Base-by-base conservation (phyloP, 2,329 filamentous ascomycete species). In the Sclerotinia spermophila region DNA sequence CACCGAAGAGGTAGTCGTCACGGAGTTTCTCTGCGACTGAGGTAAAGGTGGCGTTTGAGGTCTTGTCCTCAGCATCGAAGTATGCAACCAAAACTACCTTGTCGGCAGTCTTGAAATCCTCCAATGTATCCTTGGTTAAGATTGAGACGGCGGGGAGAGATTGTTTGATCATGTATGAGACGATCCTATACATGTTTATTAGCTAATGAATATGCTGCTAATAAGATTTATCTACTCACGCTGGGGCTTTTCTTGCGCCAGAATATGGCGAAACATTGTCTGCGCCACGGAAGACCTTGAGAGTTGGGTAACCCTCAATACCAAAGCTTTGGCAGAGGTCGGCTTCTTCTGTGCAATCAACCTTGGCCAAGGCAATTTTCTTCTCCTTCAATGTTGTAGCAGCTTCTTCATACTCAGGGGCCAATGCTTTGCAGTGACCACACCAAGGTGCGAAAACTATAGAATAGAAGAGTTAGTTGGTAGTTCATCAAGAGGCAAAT, bases 371-470 rank as follows among this genome's bases (percentile, higher is more conserved):
- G 80, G 87, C 88, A 83, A 96, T 95, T 81, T 92, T 87, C 89
- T 95, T 96, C 83, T 93, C 92, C 87, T 94, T 95, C 74, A 96
- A 86, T 44, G 89, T 86, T 42, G 92, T 94, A 66, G 93, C 93
- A 67, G 93, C 92, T 81, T 92, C 89, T 84, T 96, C 93, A 82
- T 96, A 96, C 84, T 96, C 92, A 80, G 92, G 92, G 73, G 92
- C 96, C 76, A 99, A 92, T 72, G 95, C 95, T 87, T 99, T 98
- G 92, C 95, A 98, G 87, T 98, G 95, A 76, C 94, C 95, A 75
- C 79, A 80, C 79, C 79, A 80, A 74, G 79, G 79, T 76, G 95
- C 95, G 82, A 93, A 97, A 89, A 97, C 91, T 93, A 74, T 69
- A 69, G 56, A 42, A 64, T 42, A 21, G 21, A 67, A 64, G 62